Evolutionary conservation across 2,329 filamentous ascomycete species (phyloP).

Genomic region (Calonectria honghensis): DNA sequence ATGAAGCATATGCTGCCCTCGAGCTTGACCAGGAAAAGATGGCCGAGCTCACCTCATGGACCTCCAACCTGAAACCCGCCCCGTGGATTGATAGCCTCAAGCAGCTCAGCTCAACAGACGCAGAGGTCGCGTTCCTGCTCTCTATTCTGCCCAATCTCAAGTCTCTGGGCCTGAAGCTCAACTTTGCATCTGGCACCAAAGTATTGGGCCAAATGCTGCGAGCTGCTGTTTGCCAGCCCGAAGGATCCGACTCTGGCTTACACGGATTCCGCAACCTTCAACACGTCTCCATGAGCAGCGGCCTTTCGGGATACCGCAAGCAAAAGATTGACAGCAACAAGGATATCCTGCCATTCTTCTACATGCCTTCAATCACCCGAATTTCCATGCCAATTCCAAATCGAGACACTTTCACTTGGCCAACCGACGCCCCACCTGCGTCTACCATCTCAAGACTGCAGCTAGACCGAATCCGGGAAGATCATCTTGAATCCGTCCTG

Average conservation of each 20-base stretch:
- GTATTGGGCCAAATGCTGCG: constrained; percentile 27
- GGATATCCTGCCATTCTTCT: constrained; percentile 28
- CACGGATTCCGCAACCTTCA: constrained; percentile 21
- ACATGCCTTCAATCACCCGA: constrained; percentile 4
- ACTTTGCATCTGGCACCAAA: constrained; percentile 26
- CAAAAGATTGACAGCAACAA: constrained; percentile 28
- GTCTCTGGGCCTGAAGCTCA: constrained; percentile 20
- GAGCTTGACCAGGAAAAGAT: constrained; percentile 7
- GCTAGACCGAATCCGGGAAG: constrained; percentile 14
- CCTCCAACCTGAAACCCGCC: constrained; percentile 6
- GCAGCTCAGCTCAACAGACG: constrained; percentile 1
- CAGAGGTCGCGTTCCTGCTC: constrained; percentile 13
- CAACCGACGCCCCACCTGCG: neutral
- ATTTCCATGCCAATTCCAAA: constrained; percentile 23
- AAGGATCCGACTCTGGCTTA: constrained; percentile 17
- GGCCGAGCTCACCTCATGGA: constrained; percentile 9
- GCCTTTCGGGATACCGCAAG: constrained; percentile 25
- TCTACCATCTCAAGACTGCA: constrained; percentile 6
- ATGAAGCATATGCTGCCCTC: neutral
- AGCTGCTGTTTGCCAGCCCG: constrained; percentile 19
- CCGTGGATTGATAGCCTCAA: constrained; percentile 19
- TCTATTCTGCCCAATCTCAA: constrained; percentile 9
- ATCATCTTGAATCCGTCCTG: constrained; percentile 8
- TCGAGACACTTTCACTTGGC: neutral
- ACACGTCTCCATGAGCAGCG: constrained; percentile 24